These are phyloP conservation scores for Phytophthora multivora DNA, from an alignment of 352 stramenopile genomes.

Conservation along the genomic window DNA sequence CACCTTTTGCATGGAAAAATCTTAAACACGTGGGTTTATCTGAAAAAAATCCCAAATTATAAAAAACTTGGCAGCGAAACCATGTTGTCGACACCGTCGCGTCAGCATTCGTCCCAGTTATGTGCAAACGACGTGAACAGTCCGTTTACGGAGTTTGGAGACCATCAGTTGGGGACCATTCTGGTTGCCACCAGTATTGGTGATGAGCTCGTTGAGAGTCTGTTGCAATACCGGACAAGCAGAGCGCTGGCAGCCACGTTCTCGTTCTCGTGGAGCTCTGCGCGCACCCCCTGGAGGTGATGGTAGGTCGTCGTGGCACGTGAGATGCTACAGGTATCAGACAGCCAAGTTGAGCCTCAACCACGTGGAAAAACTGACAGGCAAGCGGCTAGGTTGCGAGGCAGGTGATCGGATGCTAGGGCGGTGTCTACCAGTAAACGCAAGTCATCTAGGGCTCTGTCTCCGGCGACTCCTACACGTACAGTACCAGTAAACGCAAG, in stretches of 20 bases:
- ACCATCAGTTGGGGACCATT: background rate
- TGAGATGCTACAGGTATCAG: background rate
- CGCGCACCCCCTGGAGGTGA: background rate
- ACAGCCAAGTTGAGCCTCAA: background rate
- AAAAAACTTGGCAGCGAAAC: background rate
- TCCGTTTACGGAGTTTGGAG: background rate
- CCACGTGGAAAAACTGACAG: background rate
- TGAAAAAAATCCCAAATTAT: background rate
- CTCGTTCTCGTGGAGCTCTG: constrained; percentile 9
- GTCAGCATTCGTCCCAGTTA: background rate
- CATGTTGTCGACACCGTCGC: background rate
- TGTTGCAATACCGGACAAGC: background rate
- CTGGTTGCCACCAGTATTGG: background rate
- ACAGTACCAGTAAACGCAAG: background rate
- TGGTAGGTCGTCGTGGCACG: background rate
- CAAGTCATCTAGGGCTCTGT: background rate
- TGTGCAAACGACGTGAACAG: constrained; percentile 7
- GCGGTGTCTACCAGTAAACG: too few species aligned
- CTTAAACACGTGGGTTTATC: background rate
- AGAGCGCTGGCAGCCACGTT: background rate
- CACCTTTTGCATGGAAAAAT: too few species aligned
- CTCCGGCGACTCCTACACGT: background rate
- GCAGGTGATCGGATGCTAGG: background rate
- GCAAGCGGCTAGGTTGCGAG: background rate
- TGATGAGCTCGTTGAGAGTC: background rate